Evolutionary conservation across 2,329 filamentous ascomycete species (phyloP).

Genomic region (Exophiala mesophila): DNA sequence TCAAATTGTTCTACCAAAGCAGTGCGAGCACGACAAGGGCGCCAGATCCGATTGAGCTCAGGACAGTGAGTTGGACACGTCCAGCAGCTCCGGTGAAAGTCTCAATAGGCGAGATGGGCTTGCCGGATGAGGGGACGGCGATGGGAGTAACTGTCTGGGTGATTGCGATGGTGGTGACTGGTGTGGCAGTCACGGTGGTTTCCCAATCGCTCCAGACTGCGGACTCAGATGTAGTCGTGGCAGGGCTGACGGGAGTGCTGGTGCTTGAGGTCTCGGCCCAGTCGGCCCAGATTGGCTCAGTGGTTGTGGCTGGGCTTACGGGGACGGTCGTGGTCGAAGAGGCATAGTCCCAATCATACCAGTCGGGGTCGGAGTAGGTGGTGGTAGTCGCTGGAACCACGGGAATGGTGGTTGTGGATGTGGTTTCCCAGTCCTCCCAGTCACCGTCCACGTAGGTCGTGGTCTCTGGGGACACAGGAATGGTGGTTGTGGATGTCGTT

Average conservation of each 20-base stretch:
- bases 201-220: background rate
- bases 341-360: background rate
- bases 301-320: background rate
- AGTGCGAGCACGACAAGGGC: constrained; percentile 10
- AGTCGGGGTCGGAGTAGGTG: background rate
- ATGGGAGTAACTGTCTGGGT: constrained; percentile 12
- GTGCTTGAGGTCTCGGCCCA: background rate
- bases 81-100: constrained; percentile 17
- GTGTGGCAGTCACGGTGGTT: background rate
- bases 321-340: constrained; percentile 13
- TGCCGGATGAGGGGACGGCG: background rate
- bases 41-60: constrained; percentile 9
- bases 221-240: background rate
- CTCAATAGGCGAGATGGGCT: constrained; percentile 4
- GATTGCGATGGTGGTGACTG: constrained; percentile 12
- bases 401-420: background rate
- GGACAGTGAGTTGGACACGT: constrained; percentile 5
- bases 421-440: constrained; percentile 1
- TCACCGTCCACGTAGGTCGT: background rate
- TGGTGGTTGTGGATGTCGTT: background rate
- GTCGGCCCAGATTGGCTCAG: constrained; percentile 3
- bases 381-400: no score
- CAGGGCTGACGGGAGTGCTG: constrained; percentile 3
- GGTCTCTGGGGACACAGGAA: no score
- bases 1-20: no score